Conservation (phyloP, 2,329 filamentous ascomycete genomes). For the Fusarium verticillioides region DNA sequence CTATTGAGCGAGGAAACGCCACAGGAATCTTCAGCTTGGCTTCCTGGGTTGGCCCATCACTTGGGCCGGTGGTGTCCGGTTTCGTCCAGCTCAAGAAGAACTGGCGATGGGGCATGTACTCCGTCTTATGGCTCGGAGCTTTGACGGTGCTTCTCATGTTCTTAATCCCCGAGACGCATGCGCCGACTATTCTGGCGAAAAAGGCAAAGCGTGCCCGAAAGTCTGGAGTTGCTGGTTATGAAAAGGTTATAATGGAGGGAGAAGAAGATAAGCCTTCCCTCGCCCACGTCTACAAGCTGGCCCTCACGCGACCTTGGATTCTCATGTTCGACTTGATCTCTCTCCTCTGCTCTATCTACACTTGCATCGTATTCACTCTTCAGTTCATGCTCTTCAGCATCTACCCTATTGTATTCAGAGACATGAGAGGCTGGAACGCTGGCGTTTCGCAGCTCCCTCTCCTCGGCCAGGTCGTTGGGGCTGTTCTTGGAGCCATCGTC, state of each 20-base stretch:
- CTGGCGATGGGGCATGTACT: conserved; percentile 66
- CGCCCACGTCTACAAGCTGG: conserved; percentile 59
- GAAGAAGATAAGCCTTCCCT: conserved; percentile 59
- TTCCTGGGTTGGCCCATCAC: conserved; percentile 64
- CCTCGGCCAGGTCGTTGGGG: conserved; percentile 61
- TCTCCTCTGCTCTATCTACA: conserved; percentile 62
- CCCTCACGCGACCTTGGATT: conserved; percentile 64
- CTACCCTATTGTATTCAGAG: conserved; percentile 65
- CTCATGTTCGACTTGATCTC: conserved; percentile 66
- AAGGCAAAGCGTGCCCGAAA: conserved; percentile 64
- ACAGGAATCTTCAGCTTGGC: conserved; percentile 65
- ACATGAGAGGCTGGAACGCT: conserved; percentile 63
- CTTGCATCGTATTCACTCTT: conserved; percentile 63
- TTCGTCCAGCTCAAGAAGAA: conserved; percentile 66
- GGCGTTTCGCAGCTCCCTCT: conserved; percentile 64
- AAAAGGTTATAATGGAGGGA: conserved; percentile 60
- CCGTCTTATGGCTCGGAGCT: conserved; percentile 57
- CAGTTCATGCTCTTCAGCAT: conserved; percentile 70
- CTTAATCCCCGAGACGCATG: conserved; percentile 68
- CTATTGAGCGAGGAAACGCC: conserved; percentile 62
- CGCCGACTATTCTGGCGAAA: conserved; percentile 60
- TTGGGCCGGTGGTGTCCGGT: conserved; percentile 65
- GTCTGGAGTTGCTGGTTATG: conserved; percentile 61
- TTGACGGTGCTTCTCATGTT: conserved; percentile 59
- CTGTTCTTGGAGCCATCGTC: conserved; percentile 55